phyloP scores from a whole-genome alignment of 495 filamentous ascomycete species.

The Pseudomonodictys pantanalensis region DNA sequence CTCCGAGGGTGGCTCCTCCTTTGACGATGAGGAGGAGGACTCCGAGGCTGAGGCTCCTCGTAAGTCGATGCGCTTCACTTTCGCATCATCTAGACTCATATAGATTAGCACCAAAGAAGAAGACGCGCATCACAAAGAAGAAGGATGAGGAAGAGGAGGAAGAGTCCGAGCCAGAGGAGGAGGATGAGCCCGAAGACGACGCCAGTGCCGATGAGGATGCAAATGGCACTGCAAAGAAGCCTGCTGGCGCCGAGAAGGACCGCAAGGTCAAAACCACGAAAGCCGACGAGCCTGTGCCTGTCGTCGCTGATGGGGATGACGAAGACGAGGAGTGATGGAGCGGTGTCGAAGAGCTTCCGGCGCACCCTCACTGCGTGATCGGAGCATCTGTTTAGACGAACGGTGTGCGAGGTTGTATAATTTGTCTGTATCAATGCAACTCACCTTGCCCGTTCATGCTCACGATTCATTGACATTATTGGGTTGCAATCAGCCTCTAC shows the following conservation, averaged over 20 bases:
- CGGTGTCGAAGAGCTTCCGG: no score
- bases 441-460: no score
- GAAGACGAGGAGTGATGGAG: slow-evolving; percentile 32
- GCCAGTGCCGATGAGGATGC: slow-evolving; percentile 29
- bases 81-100: not conserved
- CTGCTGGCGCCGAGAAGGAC: slow-evolving; percentile 32
- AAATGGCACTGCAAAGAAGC: slow-evolving; percentile 31
- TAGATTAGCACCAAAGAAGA: slow-evolving; percentile 27
- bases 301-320: slow-evolving; percentile 36
- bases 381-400: no score
- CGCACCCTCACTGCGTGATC: no score
- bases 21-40: slow-evolving; percentile 36
- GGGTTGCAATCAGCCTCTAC: no score
- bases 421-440: no score
- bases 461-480: no score
- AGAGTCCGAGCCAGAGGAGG: slow-evolving; percentile 15
- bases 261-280: slow-evolving; percentile 25
- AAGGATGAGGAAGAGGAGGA: slow-evolving; percentile 30
- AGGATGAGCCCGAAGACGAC: slow-evolving; percentile 13
- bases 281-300: slow-evolving; percentile 32
- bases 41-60: slow-evolving; percentile 29
- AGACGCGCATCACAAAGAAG: slow-evolving; percentile 25
- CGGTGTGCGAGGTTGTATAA: no score
- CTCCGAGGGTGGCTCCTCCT: slow-evolving; percentile 29
- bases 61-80: slow-evolving; percentile 18